phyloP scores from a whole-genome alignment of 1,284 basidiomycete species.

The Fomitopsis pinicola region DNA sequence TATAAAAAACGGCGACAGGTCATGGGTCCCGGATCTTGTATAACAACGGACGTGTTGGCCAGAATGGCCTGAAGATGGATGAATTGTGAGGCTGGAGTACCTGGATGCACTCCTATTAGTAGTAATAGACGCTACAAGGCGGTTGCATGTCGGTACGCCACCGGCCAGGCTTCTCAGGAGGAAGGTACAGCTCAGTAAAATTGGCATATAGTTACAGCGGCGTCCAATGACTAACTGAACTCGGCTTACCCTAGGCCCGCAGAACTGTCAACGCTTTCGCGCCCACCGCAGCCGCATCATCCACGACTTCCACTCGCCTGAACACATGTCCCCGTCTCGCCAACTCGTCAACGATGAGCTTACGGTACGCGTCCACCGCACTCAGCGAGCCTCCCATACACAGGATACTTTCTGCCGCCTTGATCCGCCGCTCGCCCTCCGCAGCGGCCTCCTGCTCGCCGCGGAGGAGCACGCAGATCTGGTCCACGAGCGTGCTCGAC shows the following conservation, averaged over 20 bases:
- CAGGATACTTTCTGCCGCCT: conserved; percentile 52
- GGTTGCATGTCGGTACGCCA: no score
- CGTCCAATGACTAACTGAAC: no score
- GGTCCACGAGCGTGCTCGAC: conserved; percentile 52
- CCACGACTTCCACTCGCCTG: conserved; percentile 57
- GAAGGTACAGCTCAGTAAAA: background rate
- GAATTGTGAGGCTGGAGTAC: no score
- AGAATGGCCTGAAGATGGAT: no score
- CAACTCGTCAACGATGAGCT: conserved; percentile 57
- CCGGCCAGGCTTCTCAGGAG: no score
- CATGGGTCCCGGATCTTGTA: no score
- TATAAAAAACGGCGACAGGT: no score
- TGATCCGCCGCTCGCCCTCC: conserved; percentile 37
- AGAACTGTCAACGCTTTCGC: conserved; percentile 35
- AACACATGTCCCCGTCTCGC: conserved; percentile 55
- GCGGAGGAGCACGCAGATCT: conserved; percentile 53
- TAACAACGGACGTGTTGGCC: no score
- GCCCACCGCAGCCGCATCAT: conserved; percentile 62
- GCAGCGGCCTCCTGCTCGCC: conserved; percentile 1
- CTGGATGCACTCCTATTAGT: no score
- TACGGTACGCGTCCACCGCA: conserved; percentile 53
- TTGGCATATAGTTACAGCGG: background rate
- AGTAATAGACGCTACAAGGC: no score
- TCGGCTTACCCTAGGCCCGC: conserved; percentile 3
- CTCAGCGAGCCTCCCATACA: conserved; percentile 75